Evolutionary conservation across 148 eudicot genomes (phyloP).

Genomic region (Rhododendron griersonianum): DNA sequence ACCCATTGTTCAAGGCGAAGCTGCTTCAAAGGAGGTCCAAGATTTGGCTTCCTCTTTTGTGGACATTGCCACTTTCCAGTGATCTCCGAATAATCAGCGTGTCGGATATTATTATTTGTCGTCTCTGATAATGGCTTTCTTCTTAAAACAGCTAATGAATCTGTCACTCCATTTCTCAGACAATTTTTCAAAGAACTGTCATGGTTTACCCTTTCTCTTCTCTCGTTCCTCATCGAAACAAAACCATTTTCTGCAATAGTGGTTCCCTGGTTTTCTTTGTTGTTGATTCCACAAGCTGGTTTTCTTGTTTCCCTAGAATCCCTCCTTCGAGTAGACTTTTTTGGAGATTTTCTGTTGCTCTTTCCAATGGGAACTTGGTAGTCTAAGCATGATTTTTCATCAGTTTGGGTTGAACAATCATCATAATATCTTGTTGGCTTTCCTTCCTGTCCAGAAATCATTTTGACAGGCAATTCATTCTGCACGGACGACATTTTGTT

Average conservation of each 20-base stretch:
- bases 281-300: constrained; percentile 14
- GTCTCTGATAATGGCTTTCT: constrained; percentile 53
- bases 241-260: constrained; percentile 25
- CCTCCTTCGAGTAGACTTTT: neutral
- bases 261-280: constrained; percentile 23
- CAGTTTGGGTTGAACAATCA: neutral
- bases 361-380: constrained; percentile 7
- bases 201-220: constrained; percentile 16
- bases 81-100: constrained; percentile 23
- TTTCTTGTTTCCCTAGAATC: constrained; percentile 3
- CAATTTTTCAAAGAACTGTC: constrained; percentile 15
- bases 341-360: neutral
- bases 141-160: constrained; percentile 7
- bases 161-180: constrained; percentile 3
- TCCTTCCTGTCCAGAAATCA: neutral
- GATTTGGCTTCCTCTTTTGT: constrained; percentile 51
- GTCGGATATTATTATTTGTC: constrained; percentile 30
- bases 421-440: neutral
- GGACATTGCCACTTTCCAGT: constrained; percentile 91
- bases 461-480: constrained; percentile 5
- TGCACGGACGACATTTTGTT: neutral
- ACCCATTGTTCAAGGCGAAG: constrained; percentile 85
- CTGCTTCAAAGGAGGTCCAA: constrained; percentile 87
- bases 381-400: constrained; percentile 4
- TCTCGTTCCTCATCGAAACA: constrained; percentile 29